Base-by-base conservation (phyloP, 2,329 filamentous ascomycete genomes). In the Byssothecium circinans region DNA sequence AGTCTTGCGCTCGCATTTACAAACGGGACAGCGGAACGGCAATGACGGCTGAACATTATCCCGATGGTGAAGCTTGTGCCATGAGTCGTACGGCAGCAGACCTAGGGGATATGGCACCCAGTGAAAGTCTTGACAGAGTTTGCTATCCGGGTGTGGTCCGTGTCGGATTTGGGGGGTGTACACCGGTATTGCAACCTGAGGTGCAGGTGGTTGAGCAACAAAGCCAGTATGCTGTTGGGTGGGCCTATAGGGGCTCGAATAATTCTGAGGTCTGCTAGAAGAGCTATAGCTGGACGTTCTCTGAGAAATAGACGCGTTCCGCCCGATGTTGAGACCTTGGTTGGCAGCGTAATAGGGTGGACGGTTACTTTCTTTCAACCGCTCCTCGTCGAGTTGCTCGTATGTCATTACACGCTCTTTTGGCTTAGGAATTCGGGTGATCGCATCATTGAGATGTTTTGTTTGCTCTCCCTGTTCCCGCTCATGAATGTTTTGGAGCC, bases 41-140 rank as follows among this genome's bases (percentile, higher is more conserved):
- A 40, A 15, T 19, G 37, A 23, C 8, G 46, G 43, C 39, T 53
- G 19, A 10, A 32, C 25, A 25, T 38, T 41, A 3, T 32, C 41
- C 3, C 34, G 41, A 27, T 56, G 47, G 25, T 65, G 65, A 18
- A 66, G 52, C 1, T 42, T 41, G 18, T 52, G 49, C 61, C 60
- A 65, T 0, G 61, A 61, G 17, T 59, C 51, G 33, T 58, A 62
- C 7, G 61, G 52, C 38, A 66, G 47, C 11, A 65, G 46, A 3
- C 47, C 45, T 8, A 62, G 45, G n/a, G 61, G 62, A 43, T 62
- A 64, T 4, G 56, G 54, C 6, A 67, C 48, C 43, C 53, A 60
- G 45, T 62, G 58, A 35, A 63, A 62, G 41, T 57, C 47, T 27
- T 57, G 47, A 7, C 60, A 56, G 30, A 62, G 29, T 17, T 51